Evolutionary conservation across 1,284 basidiomycete genomes (phyloP).

Genomic region (Coniferiporia weirii): DNA sequence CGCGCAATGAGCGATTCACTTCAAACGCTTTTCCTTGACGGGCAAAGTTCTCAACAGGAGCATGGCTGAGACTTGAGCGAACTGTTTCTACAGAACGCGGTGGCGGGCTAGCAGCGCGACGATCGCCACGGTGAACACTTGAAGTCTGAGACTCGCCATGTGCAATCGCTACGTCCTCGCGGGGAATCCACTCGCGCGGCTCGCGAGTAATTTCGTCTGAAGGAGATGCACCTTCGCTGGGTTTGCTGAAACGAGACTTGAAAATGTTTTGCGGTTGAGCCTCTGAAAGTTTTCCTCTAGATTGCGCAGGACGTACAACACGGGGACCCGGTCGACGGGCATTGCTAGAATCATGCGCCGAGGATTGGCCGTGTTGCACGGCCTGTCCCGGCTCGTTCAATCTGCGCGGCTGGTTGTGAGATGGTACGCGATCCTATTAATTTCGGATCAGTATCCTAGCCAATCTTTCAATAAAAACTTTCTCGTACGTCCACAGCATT

Average conservation of each 20-base stretch:
- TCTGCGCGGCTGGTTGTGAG: neutral
- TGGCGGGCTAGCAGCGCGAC: neutral
- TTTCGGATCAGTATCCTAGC: neutral
- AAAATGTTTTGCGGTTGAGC: neutral
- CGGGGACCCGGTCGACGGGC: conserved; percentile 7
- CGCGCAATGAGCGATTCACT: neutral
- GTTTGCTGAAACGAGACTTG: conserved; percentile 14
- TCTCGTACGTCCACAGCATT: neutral
- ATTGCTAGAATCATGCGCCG: neutral
- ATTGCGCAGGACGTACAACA: neutral
- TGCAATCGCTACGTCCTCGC: neutral
- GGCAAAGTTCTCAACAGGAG: neutral
- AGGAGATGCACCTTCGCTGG: neutral
- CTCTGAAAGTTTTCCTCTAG: neutral
- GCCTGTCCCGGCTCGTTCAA: neutral
- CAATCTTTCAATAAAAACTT: neutral
- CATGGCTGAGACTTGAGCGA: neutral
- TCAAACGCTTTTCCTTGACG: neutral
- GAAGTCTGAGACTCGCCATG: neutral
- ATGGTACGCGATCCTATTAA: neutral
- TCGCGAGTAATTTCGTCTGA: neutral
- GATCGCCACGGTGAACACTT: neutral
- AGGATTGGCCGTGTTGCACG: neutral
- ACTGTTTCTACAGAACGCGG: neutral
- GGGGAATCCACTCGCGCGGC: conserved; percentile 14